Evolutionary conservation across 73 alveolate species (phyloP).

Genomic region (Paramecium pentaurelia): DNA sequence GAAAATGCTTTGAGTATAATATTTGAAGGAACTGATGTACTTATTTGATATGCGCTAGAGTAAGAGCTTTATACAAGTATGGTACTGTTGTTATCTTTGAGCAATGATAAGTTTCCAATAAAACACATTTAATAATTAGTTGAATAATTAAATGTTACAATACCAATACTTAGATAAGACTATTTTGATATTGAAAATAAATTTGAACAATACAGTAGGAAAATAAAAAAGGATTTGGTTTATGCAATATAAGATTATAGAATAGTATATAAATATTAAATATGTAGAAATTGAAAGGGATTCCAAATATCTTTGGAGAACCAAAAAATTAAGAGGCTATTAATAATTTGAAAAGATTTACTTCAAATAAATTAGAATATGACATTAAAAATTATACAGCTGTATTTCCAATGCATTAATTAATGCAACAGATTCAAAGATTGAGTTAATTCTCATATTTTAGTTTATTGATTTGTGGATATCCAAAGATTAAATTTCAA

Average conservation of each 20-base stretch:
- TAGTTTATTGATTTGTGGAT: not conserved
- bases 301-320: not conserved
- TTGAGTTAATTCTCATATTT: not conserved
- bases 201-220: not conserved
- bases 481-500: not conserved
- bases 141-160: not conserved
- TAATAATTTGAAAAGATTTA: not conserved
- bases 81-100: not conserved
- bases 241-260: not conserved
- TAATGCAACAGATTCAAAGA: not conserved
- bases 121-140: not conserved
- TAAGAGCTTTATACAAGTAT: not conserved
- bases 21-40: not conserved
- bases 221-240: not conserved
- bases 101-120: not conserved
- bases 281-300: not conserved
- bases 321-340: not conserved
- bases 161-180: not conserved
- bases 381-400: slow-evolving; percentile 10
- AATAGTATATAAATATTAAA: not conserved
- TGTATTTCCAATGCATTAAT: not conserved
- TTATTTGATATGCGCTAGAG: not conserved
- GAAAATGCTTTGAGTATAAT: not conserved
- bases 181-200: not conserved
- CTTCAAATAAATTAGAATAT: slow-evolving; percentile 12